A percentile compares a stretch with the other conserved stretches of the same genome.
Evolutionary conservation across 1,284 basidiomycete genomes (phyloP).

Genomic region (Coniferiporia weirii): DNA sequence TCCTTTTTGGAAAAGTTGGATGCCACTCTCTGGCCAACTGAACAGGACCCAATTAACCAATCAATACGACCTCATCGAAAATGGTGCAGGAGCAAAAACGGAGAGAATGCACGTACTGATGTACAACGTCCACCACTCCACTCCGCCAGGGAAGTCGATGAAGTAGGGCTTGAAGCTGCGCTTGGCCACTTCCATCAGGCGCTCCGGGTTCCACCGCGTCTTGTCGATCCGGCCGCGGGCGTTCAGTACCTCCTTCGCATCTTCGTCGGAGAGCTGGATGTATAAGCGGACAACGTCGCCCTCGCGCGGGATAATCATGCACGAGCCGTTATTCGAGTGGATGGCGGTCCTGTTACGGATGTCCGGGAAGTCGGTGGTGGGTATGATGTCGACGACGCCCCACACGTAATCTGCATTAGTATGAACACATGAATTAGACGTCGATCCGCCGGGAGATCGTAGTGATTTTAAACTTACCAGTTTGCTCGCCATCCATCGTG

Average conservation of each 20-base stretch:
- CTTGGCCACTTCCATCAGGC: conserved; percentile 30
- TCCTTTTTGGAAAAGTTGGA: conserved; percentile 60
- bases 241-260: conserved; percentile 28
- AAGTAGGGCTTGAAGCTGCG: conserved; percentile 66
- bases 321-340: conserved; percentile 48
- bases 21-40: conserved; percentile 74
- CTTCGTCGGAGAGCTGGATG: conserved; percentile 38
- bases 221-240: conserved; percentile 36
- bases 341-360: conserved; percentile 65
- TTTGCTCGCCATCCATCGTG: conserved; percentile 73
- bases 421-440: neutral
- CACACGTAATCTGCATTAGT: conserved; percentile 55
- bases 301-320: conserved; percentile 41
- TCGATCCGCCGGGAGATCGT: conserved; percentile 10
- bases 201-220: conserved; percentile 36
- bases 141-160: conserved; percentile 48
- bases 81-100: neutral
- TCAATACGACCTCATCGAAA: too few species aligned
- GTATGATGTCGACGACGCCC: conserved; percentile 72
- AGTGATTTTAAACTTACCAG: too few species aligned
- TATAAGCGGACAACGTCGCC: conserved; percentile 39
- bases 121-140: conserved; percentile 83
- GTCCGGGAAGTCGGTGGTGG: conserved; percentile 77
- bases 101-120: conserved; percentile 34
- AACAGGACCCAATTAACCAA: neutral